Evolutionary conservation across 805 yeast genomes (phyloP).

Genomic region (Limtongia smithiae): DNA sequence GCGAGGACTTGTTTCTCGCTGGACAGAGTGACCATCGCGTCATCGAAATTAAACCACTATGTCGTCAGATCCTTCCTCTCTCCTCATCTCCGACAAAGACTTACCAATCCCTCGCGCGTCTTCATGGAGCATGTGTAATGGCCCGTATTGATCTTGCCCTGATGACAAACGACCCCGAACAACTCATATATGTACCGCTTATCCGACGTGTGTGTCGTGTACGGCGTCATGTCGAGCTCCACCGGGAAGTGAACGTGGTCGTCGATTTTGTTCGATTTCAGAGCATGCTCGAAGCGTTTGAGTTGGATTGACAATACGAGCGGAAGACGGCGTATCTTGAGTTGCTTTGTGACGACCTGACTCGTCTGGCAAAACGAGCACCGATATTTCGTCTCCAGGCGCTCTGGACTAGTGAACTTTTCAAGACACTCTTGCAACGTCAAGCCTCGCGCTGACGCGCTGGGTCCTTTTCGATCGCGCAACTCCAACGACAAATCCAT

Average conservation of each 20-base stretch:
- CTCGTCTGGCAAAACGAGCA: constrained; percentile 63
- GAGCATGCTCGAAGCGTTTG: constrained; percentile 64
- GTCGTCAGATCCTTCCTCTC: constrained; percentile 26
- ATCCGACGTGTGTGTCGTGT: constrained; percentile 35
- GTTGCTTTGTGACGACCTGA: constrained; percentile 68
- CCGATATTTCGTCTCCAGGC: constrained; percentile 65
- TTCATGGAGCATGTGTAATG: constrained; percentile 84
- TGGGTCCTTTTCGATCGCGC: constrained; percentile 15
- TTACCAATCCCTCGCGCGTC: constrained; percentile 49
- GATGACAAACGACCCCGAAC: constrained; percentile 82
- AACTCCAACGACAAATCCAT: constrained; percentile 69
- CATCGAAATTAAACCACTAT: constrained; percentile 88
- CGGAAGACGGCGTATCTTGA: constrained; percentile 66
- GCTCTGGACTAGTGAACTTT: constrained; percentile 69
- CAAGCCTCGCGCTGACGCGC: constrained; percentile 17
- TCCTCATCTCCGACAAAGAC: constrained; percentile 23
- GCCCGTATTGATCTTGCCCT: constrained; percentile 92
- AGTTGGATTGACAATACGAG: constrained; percentile 79
- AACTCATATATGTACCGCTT: constrained; percentile 63
- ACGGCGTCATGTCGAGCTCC: constrained; percentile 66
- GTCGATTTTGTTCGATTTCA: constrained; percentile 65
- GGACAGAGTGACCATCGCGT: constrained; percentile 69
- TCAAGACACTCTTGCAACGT: constrained; percentile 35
- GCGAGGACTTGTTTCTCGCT: constrained; percentile 60
- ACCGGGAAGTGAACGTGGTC: constrained; percentile 69